Evolutionary conservation across 495 filamentous ascomycete genomes (phyloP).

Genomic region (Evansstolkia leycettana): DNA sequence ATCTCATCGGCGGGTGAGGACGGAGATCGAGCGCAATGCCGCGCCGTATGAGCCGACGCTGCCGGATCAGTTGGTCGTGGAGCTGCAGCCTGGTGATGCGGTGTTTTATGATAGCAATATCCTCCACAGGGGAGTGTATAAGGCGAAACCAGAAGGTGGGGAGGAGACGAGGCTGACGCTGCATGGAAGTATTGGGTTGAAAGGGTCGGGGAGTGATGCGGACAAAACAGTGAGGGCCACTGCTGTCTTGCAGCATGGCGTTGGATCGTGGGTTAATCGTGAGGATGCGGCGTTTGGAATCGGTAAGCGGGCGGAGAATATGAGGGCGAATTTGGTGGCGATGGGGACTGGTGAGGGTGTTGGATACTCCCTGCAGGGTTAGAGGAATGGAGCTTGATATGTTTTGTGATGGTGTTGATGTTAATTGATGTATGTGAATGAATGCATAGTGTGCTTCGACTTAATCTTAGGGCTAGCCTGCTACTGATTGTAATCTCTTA

Average conservation of each 20-base stretch:
- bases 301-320: constrained; percentile 34
- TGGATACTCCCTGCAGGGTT: constrained; percentile 42
- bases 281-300: constrained; percentile 42
- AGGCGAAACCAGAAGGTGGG: constrained; percentile 23
- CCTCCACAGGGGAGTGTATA: constrained; percentile 67
- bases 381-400: background rate
- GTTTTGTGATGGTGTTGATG: too few species aligned
- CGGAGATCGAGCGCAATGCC: constrained; percentile 48
- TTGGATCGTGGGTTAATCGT: constrained; percentile 58
- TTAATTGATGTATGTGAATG: too few species aligned
- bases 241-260: constrained; percentile 78
- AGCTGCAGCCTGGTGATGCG: constrained; percentile 56
- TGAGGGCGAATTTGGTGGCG: constrained; percentile 41
- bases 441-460: too few species aligned
- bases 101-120: constrained; percentile 89
- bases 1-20: constrained; percentile 53
- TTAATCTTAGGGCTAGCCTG: too few species aligned
- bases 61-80: constrained; percentile 49
- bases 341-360: constrained; percentile 49
- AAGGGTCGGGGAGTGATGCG: constrained; percentile 20
- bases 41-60: constrained; percentile 43
- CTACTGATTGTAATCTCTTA: too few species aligned
- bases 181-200: constrained; percentile 69
- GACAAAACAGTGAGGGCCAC: constrained; percentile 44
- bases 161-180: constrained; percentile 57